Conservation (phyloP, 1,284 basidiomycete genomes). For the Cystobasidium pallidum region DNA sequence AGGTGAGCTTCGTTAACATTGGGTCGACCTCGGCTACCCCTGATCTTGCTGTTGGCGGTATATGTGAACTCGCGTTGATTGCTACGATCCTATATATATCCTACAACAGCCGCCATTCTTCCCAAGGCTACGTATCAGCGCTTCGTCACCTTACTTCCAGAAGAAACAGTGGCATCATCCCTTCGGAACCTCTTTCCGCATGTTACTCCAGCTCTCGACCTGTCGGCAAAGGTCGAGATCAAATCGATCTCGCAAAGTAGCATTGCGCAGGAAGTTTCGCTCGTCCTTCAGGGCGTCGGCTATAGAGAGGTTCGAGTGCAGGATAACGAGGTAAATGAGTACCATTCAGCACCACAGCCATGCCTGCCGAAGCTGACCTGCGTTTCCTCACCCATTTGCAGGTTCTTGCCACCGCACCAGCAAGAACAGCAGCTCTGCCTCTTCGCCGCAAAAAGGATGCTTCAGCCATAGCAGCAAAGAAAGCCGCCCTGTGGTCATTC, state of each 20-base stretch:
- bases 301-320: conserved; percentile 40
- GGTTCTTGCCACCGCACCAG: conserved; percentile 66
- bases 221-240: conserved; percentile 36
- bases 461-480: conserved; percentile 58
- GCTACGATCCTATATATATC: background rate
- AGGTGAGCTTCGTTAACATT: conserved; percentile 63
- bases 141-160: conserved; percentile 66
- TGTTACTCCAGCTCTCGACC: conserved; percentile 62
- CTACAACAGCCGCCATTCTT: conserved; percentile 61
- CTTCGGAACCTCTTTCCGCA: conserved; percentile 65
- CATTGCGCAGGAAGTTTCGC: conserved; percentile 27
- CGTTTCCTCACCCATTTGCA: conserved; percentile 57
- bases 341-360: background rate
- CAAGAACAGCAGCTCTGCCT: conserved; percentile 61
- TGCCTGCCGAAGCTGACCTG: background rate
- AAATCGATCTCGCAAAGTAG: conserved; percentile 17
- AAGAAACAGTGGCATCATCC: conserved; percentile 63
- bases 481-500: conserved; percentile 73
- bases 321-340: conserved; percentile 25
- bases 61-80: background rate
- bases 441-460: conserved; percentile 56
- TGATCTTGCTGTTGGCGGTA: background rate
- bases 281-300: conserved; percentile 29
- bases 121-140: conserved; percentile 69
- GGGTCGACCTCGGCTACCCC: too few species aligned